phyloP scores from a whole-genome alignment of 1,139 yeast species.

The Geotrichum australiense region DNA sequence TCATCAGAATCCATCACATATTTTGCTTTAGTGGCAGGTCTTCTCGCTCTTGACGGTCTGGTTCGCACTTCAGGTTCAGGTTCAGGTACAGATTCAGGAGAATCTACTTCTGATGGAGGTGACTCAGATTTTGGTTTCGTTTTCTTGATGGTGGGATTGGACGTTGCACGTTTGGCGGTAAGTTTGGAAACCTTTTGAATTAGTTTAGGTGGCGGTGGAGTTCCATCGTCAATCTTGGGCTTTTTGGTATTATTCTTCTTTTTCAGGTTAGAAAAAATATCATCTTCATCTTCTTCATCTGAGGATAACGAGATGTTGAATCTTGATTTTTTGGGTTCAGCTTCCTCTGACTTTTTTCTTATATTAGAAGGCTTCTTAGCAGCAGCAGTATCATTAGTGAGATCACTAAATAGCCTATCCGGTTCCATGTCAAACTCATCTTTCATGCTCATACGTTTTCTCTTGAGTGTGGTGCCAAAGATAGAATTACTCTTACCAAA shows the following conservation, averaged over 20 bases:
- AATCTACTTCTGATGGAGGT: background rate
- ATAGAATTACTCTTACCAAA: constrained; percentile 20
- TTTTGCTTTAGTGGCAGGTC: constrained; percentile 13
- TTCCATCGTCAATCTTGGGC: background rate
- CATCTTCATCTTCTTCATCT: constrained; percentile 16
- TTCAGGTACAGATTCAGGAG: background rate
- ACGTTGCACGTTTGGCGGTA: background rate
- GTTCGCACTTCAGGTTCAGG: constrained; percentile 4
- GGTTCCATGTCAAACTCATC: constrained; percentile 29
- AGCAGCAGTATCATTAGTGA: constrained; percentile 17
- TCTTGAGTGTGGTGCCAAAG: constrained; percentile 28
- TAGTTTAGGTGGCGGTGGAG: constrained; percentile 2
- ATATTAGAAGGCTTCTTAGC: background rate
- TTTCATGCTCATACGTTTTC: constrained; percentile 18
- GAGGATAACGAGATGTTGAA: constrained; percentile 12
- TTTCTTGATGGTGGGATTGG: background rate
- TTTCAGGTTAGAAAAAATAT: constrained; percentile 1
- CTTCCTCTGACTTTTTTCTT: constrained; percentile 3
- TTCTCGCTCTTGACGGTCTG: constrained; percentile 4
- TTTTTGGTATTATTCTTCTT: constrained; percentile 3
- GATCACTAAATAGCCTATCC: constrained; percentile 27
- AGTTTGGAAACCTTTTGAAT: constrained; percentile 1
- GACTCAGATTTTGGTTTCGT: background rate
- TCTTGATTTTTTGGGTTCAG: constrained; percentile 12
- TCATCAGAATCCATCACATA: constrained; percentile 1